Percentiles rank a stretch among this genome's conserved stretches.
phyloP scores from a whole-genome alignment of 192 early-diverging fungal species.

The Backusella morwellensis region DNA sequence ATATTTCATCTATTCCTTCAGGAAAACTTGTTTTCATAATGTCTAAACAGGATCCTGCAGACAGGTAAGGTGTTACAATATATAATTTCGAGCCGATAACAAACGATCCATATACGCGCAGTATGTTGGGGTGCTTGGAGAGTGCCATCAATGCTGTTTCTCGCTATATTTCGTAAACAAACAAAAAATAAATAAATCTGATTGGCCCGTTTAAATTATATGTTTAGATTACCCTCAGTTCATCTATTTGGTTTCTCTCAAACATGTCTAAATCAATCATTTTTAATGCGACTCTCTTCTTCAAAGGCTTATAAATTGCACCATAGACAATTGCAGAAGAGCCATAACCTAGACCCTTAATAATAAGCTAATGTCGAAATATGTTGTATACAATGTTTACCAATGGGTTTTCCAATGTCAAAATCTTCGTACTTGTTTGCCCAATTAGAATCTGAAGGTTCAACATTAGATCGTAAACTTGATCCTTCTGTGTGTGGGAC shows the following conservation, averaged over 20 bases:
- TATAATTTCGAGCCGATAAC: constrained; percentile 75
- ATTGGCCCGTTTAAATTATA: neutral
- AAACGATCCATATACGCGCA: constrained; percentile 81
- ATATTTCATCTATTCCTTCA: constrained; percentile 74
- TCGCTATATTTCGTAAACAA: constrained; percentile 38
- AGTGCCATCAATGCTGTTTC: constrained; percentile 87
- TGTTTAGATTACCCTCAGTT: constrained; percentile 60
- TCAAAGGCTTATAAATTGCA: constrained; percentile 71
- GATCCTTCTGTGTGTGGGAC: neutral
- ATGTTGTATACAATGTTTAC: constrained; percentile 2
- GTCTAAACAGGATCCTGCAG: constrained; percentile 80
- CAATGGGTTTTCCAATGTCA: constrained; percentile 31
- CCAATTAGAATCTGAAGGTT: constrained; percentile 16
- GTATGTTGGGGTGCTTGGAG: constrained; percentile 81
- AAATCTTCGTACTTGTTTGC: constrained; percentile 38
- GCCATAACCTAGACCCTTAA: constrained; percentile 64
- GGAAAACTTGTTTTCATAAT: constrained; percentile 84
- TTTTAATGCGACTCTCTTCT: constrained; percentile 74
- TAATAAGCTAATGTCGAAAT: neutral
- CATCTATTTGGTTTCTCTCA: constrained; percentile 90
- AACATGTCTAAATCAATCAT: constrained; percentile 90
- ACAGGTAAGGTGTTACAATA: constrained; percentile 83
- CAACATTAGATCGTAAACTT: neutral
- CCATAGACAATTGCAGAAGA: constrained; percentile 82
- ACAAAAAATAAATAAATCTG: neutral